A percentile compares a stretch with the other conserved stretches of the same genome.
phyloP scores from a whole-genome alignment of 2,329 filamentous ascomycete genomes.

The Metarhizium guizhouense region DNA sequence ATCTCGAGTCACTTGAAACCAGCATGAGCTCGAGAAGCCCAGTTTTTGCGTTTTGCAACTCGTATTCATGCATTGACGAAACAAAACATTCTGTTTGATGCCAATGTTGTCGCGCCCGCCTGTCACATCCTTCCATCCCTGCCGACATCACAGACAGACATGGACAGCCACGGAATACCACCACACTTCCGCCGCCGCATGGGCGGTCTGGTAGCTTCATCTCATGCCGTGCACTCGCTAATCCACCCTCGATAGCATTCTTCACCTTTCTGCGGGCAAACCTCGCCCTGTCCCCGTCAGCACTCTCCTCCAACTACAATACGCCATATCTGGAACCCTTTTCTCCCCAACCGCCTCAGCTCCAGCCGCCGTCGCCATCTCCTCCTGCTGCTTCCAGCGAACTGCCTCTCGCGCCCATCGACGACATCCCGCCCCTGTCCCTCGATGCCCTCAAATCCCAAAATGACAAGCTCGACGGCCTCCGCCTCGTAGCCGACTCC shows the following conservation, averaged over 20 bases:
- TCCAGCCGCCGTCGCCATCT: conserved; percentile 36
- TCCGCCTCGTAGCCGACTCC: conserved; percentile 70
- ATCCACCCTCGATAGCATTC: conserved; percentile 52
- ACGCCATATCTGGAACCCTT: conserved; percentile 55
- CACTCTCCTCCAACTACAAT: conserved; percentile 53
- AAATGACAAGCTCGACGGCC: conserved; percentile 55
- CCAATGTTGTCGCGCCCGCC: too few species aligned
- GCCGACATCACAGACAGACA: too few species aligned
- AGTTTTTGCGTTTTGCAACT: too few species aligned
- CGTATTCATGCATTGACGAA: too few species aligned
- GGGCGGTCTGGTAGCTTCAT: too few species aligned
- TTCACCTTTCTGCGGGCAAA: conserved; percentile 76
- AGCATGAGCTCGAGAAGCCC: too few species aligned
- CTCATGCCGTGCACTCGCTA: neutral
- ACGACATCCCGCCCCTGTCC: conserved; percentile 52
- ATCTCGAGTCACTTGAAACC: too few species aligned
- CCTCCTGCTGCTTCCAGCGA: conserved; percentile 42
- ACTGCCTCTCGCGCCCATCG: conserved; percentile 25
- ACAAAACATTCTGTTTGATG: too few species aligned
- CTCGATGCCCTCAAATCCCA: conserved; percentile 47
- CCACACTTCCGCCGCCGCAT: too few species aligned
- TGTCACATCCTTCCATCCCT: too few species aligned
- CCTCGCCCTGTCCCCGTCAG: conserved; percentile 55
- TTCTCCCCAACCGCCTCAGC: conserved; percentile 23
- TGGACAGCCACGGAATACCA: too few species aligned